These are phyloP conservation scores for Azolla pinnata DNA, from an alignment of 75 land plant species.

Conservation along the genomic window DNA sequence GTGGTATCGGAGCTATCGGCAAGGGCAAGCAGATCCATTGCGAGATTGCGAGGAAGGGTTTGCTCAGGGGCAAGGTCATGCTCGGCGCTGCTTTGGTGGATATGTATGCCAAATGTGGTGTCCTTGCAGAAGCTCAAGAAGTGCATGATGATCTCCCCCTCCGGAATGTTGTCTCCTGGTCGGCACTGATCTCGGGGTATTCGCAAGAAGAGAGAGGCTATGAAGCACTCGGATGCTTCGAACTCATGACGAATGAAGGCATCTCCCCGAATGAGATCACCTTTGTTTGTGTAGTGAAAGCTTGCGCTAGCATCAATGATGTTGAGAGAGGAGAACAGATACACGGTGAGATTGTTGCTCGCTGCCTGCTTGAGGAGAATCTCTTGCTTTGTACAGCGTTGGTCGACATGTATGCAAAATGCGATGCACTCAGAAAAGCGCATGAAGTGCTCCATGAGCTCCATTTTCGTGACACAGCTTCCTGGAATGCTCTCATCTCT, in stretches of 20 bases:
- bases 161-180: conserved; percentile 24
- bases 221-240: conserved; percentile 14
- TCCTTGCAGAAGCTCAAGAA: conserved; percentile 3
- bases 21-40: conserved; percentile 18
- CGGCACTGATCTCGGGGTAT: conserved; percentile 18
- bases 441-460: conserved; percentile 18
- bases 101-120: conserved; percentile 27
- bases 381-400: conserved; percentile 12
- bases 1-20: conserved; percentile 9
- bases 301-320: conserved; percentile 38
- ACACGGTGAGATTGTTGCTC: conserved; percentile 51
- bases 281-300: conserved; percentile 40
- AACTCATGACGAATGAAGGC: conserved; percentile 23
- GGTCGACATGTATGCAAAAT: conserved; percentile 18
- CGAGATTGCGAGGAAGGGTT: conserved; percentile 10
- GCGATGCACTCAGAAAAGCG: conserved; percentile 8
- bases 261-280: conserved; percentile 37
- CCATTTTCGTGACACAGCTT: conserved; percentile 3
- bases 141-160: conserved; percentile 12
- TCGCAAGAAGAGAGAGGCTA: conserved; percentile 16
- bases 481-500: conserved; percentile 60
- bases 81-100: conserved; percentile 21
- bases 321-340: conserved; percentile 38
- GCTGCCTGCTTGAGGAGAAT: conserved; percentile 18
- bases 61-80: conserved; percentile 3